Evolutionary conservation across 352 stramenopile species (phyloP).

Genomic region (Phytophthora meadii): DNA sequence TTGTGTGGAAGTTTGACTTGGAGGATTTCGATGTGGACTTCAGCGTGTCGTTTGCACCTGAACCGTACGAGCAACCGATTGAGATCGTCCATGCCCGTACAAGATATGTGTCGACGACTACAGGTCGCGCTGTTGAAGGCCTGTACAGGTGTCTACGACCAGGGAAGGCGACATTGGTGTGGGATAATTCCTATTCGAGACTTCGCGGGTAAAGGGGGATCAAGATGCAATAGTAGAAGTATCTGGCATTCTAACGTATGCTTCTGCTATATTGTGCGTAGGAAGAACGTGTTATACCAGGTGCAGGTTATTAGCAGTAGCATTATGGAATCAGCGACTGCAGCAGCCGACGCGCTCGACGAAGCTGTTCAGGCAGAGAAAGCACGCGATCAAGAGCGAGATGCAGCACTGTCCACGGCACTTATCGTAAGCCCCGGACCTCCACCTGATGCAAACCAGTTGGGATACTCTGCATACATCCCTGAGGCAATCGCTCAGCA

Average conservation of each 20-base stretch:
- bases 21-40: constrained; percentile 88
- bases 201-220: constrained; percentile 54
- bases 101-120: constrained; percentile 58
- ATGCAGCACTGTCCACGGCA: constrained; percentile 40
- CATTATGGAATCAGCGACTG: constrained; percentile 78
- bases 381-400: constrained; percentile 45
- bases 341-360: constrained; percentile 75
- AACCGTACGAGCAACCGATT: constrained; percentile 48
- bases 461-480: constrained; percentile 49
- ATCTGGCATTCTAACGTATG: background rate
- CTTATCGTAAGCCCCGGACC: constrained; percentile 46
- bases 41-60: constrained; percentile 60
- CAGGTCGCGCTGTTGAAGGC: constrained; percentile 66
- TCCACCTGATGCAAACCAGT: constrained; percentile 9
- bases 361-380: constrained; percentile 66
- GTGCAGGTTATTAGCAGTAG: constrained; percentile 67
- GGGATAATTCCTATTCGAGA: constrained; percentile 87
- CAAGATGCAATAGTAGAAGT: background rate
- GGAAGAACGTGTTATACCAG: constrained; percentile 84
- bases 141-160: constrained; percentile 66
- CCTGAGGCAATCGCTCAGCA: constrained; percentile 59
- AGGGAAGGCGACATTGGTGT: constrained; percentile 67
- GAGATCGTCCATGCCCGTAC: constrained; percentile 73
- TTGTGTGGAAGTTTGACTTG: constrained; percentile 87
- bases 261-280: constrained; percentile 18